Base-by-base conservation (phyloP, 2,329 filamentous ascomycete genomes). In the Fusarium sublunatum region DNA sequence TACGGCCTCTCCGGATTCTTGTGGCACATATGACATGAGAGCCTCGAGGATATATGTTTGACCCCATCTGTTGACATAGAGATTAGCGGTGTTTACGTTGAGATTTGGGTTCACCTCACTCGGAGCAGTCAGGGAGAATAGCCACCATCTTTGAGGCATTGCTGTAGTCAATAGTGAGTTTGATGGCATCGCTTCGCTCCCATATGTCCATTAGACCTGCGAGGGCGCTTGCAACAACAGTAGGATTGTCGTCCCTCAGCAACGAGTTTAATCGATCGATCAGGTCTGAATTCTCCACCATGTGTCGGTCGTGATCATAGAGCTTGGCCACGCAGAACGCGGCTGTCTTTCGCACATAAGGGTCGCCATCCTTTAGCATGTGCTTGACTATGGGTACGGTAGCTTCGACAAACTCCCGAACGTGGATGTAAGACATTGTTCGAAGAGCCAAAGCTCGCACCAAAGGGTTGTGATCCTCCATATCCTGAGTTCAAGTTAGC, bases 141-240 rank as follows among this genome's bases (percentile, higher is more conserved):
- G 95, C 93, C 32, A 98, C 93, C 82, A 99, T 95, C 79, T 99
- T 99, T 47, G 94, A 98, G 25, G 95, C 95, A 78, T 96, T 99
- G 62, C 88, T 88, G 75, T 99, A 98, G 78, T 99, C 95, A 70
- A 99, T 97, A 4, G 95, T 98, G 63, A 99, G 87, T 75, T 97
- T 97, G 77, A 99, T 99, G 56, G 91, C 92, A 76, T 98, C 94
- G 74, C 93, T 98, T 56, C 94, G 86, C 76, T 98, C 95, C 95
- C 95, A 99, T 45, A 99, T 98, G 76, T 99, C 95, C 87, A 97
- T 95, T 72, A 99, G 77, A 32, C 91, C 85, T 25, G 95, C 94
- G 62, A 99, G 79, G 7, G 96, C 93, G 74, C 93, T 97, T 10
- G 95, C 94, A 22, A 99, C 94, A 3, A 99, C 95, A 0, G 95